Evolutionary conservation across 257 asterid species (phyloP).

Genomic region (Nicotiana benthamiana): DNA sequence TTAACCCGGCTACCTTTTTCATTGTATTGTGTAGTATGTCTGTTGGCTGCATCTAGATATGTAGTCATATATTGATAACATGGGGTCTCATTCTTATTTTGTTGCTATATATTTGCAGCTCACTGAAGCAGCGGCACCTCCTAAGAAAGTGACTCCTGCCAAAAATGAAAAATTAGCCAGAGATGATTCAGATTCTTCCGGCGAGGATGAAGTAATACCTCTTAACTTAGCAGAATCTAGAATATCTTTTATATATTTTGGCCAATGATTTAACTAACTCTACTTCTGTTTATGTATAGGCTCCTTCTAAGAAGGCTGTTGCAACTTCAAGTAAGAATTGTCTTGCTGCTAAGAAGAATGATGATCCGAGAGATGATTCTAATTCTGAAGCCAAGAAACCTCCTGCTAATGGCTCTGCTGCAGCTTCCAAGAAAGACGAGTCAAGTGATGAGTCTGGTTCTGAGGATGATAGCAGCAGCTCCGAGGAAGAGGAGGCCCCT

Average conservation of each 20-base stretch:
- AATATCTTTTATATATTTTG: background rate
- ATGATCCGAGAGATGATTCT: slow-evolving; percentile 24
- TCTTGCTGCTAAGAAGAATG: slow-evolving; percentile 3
- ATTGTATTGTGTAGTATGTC: no score
- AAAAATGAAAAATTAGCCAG: slow-evolving; percentile 10
- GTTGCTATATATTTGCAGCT: slow-evolving; percentile 1
- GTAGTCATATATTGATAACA: no score
- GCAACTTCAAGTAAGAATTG: slow-evolving; percentile 14
- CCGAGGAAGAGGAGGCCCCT: slow-evolving; percentile 13
- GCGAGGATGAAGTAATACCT: background rate
- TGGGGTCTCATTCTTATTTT: background rate
- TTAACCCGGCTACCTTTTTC: no score
- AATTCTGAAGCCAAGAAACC: slow-evolving; percentile 19
- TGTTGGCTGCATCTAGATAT: no score
- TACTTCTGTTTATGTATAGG: slow-evolving; percentile 3
- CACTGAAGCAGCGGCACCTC: slow-evolving; percentile 1
- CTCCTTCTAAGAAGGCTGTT: slow-evolving; percentile 9
- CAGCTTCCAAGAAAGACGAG: slow-evolving; percentile 15
- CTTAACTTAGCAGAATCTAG: background rate
- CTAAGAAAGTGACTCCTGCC: background rate
- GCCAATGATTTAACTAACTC: background rate
- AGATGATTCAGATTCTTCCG: background rate
- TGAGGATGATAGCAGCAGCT: slow-evolving; percentile 21
- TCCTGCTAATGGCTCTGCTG: slow-evolving; percentile 5
- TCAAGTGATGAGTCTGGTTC: slow-evolving; percentile 21